Evolutionary conservation across 441 rosid genomes (phyloP).

Genomic region (Euphorbia corollata): DNA sequence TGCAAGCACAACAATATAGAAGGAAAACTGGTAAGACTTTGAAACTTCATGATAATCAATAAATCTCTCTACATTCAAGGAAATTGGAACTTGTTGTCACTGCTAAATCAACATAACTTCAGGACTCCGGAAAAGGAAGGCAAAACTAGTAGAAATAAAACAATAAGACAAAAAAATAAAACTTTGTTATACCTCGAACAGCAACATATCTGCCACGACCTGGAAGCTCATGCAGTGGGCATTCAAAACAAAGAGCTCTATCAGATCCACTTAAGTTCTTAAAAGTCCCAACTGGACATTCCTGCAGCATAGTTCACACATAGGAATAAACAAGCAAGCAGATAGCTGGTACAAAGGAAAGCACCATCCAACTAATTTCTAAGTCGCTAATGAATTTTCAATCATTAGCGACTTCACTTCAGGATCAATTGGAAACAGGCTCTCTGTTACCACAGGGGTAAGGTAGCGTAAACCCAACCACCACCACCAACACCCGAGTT

Average conservation of each 20-base stretch:
- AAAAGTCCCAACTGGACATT: conserved; percentile 83
- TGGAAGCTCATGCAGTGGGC: conserved; percentile 68
- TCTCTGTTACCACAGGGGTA: too few relatives aligned
- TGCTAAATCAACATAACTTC: conserved; percentile 7
- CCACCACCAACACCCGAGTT: neutral
- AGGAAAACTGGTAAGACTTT: neutral
- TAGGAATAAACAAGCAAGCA: conserved; percentile 15
- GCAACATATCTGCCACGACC: conserved; percentile 53
- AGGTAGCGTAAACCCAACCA: too few relatives aligned
- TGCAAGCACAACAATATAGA: neutral
- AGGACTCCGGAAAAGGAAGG: neutral
- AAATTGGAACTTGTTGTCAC: conserved; percentile 6
- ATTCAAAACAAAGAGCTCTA: conserved; percentile 50
- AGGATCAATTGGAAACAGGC: too few relatives aligned
- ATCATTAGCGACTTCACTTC: too few relatives aligned
- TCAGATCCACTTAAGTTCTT: conserved; percentile 78
- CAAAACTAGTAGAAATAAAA: too few relatives aligned
- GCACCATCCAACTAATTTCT: neutral
- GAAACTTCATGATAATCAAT: neutral
- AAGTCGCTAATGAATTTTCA: neutral
- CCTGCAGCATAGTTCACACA: conserved; percentile 40
- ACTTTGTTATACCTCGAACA: conserved; percentile 47
- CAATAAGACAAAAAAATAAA: neutral
- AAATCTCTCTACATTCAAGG: neutral
- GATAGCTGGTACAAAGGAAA: neutral